Evolutionary conservation across 441 rosid genomes (phyloP).

Genomic region (Gossypium davidsonii): DNA sequence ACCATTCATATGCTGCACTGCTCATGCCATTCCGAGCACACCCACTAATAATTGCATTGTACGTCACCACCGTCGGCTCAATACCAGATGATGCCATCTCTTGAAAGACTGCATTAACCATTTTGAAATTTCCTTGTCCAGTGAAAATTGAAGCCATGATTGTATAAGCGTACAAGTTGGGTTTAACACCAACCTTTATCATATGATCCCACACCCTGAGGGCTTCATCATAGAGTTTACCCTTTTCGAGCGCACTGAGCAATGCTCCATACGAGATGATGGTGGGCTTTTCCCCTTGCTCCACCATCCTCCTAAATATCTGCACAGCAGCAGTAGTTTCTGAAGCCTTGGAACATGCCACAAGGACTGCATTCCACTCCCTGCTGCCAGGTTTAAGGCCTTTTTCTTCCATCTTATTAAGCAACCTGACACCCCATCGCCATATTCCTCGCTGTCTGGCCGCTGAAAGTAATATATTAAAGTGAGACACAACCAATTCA

Average conservation of each 20-base stretch:
- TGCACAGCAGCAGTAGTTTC: conserved; percentile 69
- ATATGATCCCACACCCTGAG: conserved; percentile 84
- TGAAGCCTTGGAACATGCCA: conserved; percentile 80
- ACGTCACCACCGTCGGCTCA: conserved; percentile 76
- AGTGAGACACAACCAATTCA: conserved; percentile 69
- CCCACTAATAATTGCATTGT: conserved; percentile 71
- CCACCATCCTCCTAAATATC: conserved; percentile 75
- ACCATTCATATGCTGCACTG: conserved; percentile 83
- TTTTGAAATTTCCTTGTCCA: conserved; percentile 50
- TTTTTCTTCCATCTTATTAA: conserved; percentile 78
- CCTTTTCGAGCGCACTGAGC: conserved; percentile 84
- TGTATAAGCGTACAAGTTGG: conserved; percentile 68
- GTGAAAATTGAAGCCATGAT: conserved; percentile 73
- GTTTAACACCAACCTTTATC: conserved; percentile 62
- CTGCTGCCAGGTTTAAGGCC: conserved; percentile 68
- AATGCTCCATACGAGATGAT: conserved; percentile 69
- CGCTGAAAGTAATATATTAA: conserved; percentile 57
- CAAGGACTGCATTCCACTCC: conserved; percentile 80
- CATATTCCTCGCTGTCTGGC: conserved; percentile 77
- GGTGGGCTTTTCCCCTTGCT: conserved; percentile 76
- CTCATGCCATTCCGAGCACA: conserved; percentile 50
- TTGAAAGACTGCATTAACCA: conserved; percentile 51
- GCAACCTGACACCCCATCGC: conserved; percentile 75
- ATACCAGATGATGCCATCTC: conserved; percentile 60
- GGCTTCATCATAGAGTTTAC: conserved; percentile 65